A percentile compares a stretch with the other conserved stretches of the same genome.
phyloP scores from a whole-genome alignment of 106 monocot genomes.

The Phalaenopsis equestris region DNA sequence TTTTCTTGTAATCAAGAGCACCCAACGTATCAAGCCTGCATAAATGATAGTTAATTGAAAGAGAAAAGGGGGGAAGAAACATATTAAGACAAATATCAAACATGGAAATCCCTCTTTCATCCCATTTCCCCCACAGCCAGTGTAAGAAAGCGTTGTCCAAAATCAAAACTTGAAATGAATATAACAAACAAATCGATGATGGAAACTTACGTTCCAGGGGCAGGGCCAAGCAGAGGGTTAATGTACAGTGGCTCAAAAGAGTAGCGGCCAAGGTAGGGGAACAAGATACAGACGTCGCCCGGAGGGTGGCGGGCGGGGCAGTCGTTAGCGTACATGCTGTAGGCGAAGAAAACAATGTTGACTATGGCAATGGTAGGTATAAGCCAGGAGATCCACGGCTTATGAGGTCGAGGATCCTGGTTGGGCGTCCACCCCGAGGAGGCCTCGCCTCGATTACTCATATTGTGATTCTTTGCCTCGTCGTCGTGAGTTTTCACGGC shows the following conservation, averaged over 20 bases:
- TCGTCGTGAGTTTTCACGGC: not conserved
- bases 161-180: not conserved
- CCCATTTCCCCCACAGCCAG: not conserved
- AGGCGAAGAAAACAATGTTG: constrained; percentile 39
- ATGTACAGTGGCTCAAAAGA: constrained; percentile 70
- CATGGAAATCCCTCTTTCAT: not conserved
- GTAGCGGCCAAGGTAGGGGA: constrained; percentile 53
- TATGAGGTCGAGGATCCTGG: not conserved
- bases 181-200: not conserved
- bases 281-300: constrained; percentile 20
- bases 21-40: constrained; percentile 67
- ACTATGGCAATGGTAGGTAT: constrained; percentile 38
- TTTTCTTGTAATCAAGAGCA: constrained; percentile 51
- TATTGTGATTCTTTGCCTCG: not conserved
- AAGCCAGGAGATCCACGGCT: constrained; percentile 53
- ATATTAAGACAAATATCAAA: not conserved
- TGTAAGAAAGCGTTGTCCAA: not conserved
- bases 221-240: constrained; percentile 84
- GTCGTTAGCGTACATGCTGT: constrained; percentile 79
- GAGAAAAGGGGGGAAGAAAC: no score
- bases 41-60: not conserved
- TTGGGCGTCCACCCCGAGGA: not conserved
- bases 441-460: not conserved
- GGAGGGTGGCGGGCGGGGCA: constrained; percentile 38
- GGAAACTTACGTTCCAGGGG: constrained; percentile 50